These are phyloP conservation scores for Vaccinium macrocarpon DNA, from an alignment of 148 eudicot genomes.

Conservation along the genomic window DNA sequence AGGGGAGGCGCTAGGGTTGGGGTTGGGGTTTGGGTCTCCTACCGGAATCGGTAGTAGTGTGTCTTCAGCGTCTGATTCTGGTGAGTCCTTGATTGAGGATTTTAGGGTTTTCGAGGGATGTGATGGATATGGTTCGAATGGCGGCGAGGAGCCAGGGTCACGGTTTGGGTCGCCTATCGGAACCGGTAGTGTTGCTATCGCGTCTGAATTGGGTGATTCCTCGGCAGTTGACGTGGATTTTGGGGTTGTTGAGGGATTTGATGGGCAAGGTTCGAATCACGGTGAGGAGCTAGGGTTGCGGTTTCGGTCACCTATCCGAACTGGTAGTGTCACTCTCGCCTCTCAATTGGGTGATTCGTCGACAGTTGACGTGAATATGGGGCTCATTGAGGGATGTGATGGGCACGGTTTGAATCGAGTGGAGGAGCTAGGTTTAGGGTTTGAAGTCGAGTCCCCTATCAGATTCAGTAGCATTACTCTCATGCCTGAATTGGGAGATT, in stretches of 20 bases:
- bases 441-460: constrained; percentile 8
- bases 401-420: no score
- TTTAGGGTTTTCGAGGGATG: constrained; percentile 23
- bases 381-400: no score
- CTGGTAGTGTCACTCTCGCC: neutral
- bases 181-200: neutral
- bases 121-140: constrained; percentile 17
- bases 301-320: neutral
- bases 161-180: constrained; percentile 27
- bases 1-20: neutral
- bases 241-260: neutral
- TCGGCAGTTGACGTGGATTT: neutral
- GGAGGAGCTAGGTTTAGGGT: constrained; percentile 41
- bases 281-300: neutral
- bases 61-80: neutral
- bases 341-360: constrained; percentile 1
- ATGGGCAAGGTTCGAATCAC: neutral
- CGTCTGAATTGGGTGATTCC: constrained; percentile 3
- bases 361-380: no score
- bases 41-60: no score
- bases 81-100: neutral
- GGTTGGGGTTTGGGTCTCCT: neutral
- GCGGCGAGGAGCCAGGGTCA: constrained; percentile 43
- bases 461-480: neutral
- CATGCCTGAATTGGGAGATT: constrained; percentile 9